Conservation (phyloP, 768 basidiomycete species). For the Phaffia tasmanica region DNA sequence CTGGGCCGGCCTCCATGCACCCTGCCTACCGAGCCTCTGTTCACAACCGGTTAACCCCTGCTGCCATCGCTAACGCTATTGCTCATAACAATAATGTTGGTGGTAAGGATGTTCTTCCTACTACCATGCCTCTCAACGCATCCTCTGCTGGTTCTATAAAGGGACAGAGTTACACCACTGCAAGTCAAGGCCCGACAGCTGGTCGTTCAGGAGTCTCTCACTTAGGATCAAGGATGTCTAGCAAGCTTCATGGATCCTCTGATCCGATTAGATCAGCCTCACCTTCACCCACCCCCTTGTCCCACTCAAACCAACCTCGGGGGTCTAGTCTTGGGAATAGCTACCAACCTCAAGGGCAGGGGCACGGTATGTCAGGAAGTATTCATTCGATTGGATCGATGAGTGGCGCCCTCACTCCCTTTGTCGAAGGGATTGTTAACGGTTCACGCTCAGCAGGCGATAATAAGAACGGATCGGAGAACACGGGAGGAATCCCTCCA, state of each 20-base stretch:
- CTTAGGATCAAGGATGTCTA: too few relatives aligned
- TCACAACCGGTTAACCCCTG: constrained; percentile 37
- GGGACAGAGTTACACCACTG: background rate
- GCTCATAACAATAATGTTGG: background rate
- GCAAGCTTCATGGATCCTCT: too few relatives aligned
- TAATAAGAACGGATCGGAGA: constrained; percentile 24
- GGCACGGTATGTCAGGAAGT: constrained; percentile 1
- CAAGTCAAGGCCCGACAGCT: background rate
- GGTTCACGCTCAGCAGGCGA: constrained; percentile 7
- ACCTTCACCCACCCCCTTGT: too few relatives aligned
- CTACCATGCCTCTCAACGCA: background rate
- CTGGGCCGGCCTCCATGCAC: constrained; percentile 27
- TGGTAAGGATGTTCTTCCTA: constrained; percentile 12
- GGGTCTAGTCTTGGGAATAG: background rate
- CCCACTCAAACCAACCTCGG: background rate
- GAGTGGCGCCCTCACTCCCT: constrained; percentile 30
- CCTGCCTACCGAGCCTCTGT: constrained; percentile 36
- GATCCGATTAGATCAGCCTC: too few relatives aligned
- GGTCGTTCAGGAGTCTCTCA: too few relatives aligned
- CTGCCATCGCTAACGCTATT: background rate
- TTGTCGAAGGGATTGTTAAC: constrained; percentile 31
- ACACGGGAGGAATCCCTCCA: constrained; percentile 31
- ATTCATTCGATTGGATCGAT: constrained; percentile 13
- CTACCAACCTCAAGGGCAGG: constrained; percentile 3
- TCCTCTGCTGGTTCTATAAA: constrained; percentile 2